These are phyloP conservation scores for Laburnicola sp. DNA, from an alignment of 2,329 filamentous ascomycete species.

Conservation along the genomic window DNA sequence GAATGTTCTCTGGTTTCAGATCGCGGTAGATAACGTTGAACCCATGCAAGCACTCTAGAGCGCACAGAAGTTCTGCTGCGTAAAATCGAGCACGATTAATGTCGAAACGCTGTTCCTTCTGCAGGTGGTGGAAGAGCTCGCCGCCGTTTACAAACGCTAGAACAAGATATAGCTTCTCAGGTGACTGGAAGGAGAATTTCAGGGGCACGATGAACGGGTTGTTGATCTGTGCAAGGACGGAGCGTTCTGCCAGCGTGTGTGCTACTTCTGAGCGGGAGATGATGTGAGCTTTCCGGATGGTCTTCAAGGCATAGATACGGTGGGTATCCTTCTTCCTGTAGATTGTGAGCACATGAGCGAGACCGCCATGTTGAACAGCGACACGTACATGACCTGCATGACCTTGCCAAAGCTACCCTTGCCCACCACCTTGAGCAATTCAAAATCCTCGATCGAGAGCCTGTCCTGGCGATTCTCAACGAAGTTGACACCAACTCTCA, in stretches of 20 bases:
- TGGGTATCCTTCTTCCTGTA: conserved; percentile 89
- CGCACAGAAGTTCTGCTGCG: conserved; percentile 94
- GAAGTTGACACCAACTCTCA: conserved; percentile 92
- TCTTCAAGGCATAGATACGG: conserved; percentile 98
- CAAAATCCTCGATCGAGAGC: conserved; percentile 95
- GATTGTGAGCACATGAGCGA: conserved; percentile 20
- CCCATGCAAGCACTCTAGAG: conserved; percentile 91
- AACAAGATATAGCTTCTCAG: conserved; percentile 97
- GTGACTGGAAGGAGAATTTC: conserved; percentile 99
- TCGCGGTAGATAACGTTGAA: conserved; percentile 99
- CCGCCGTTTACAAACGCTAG: conserved; percentile 97
- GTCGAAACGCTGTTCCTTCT: conserved; percentile 96
- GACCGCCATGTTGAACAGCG: background rate
- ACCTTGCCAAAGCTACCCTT: conserved; percentile 99
- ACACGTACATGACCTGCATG: conserved; percentile 82
- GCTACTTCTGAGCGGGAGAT: conserved; percentile 97
- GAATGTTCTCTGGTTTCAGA: conserved; percentile 94
- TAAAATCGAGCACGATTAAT: conserved; percentile 97
- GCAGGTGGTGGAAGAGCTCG: conserved; percentile 95
- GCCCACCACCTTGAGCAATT: conserved; percentile 94
- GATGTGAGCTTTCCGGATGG: conserved; percentile 98
- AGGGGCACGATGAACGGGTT: conserved; percentile 98
- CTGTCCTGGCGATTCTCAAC: conserved; percentile 89
- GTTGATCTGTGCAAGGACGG: conserved; percentile 99
- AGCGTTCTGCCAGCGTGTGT: conserved; percentile 93